These are phyloP conservation scores for Dactylonectria macrodidyma DNA, from an alignment of 2,329 filamentous ascomycete genomes.

Conservation along the genomic window DNA sequence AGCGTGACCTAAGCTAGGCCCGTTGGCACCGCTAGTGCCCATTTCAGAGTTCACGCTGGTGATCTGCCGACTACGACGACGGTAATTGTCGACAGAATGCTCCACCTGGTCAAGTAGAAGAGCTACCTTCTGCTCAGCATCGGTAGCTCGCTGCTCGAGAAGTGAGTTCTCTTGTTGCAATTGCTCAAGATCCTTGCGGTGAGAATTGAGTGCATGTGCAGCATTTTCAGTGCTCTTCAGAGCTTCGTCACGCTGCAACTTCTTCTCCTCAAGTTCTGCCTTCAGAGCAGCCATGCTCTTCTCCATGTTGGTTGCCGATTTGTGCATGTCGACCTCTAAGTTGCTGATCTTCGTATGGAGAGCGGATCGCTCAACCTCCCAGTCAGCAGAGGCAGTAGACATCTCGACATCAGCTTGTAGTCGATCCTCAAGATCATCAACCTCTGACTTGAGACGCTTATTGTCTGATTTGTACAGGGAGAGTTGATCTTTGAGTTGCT, in stretches of 20 bases:
- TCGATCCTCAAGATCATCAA: slow-evolving; percentile 77
- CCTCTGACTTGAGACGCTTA: slow-evolving; percentile 83
- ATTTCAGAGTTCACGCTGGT: slow-evolving; percentile 67
- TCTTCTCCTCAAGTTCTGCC: slow-evolving; percentile 76
- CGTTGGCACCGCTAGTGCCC: slow-evolving; percentile 51
- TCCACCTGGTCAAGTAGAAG: slow-evolving; percentile 96
- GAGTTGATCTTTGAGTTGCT: slow-evolving; percentile 98
- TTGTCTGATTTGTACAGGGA: slow-evolving; percentile 92
- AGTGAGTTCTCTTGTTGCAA: slow-evolving; percentile 86
- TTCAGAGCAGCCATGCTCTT: slow-evolving; percentile 77
- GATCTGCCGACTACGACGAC: slow-evolving; percentile 78
- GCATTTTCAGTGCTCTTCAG: slow-evolving; percentile 68
- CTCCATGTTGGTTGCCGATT: slow-evolving; percentile 79
- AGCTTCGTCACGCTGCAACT: slow-evolving; percentile 79
- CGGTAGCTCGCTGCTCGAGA: slow-evolving; percentile 86
- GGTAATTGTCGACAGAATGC: slow-evolving; percentile 93
- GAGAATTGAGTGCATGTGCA: slow-evolving; percentile 69
- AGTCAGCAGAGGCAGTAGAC: slow-evolving; percentile 69
- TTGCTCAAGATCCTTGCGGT: slow-evolving; percentile 81
- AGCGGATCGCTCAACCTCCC: slow-evolving; percentile 80
- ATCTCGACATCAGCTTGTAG: slow-evolving; percentile 54
- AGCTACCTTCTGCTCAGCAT: slow-evolving; percentile 94
- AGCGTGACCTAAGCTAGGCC: slow-evolving; percentile 58
- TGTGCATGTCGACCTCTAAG: slow-evolving; percentile 78
- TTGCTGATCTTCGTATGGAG: slow-evolving; percentile 79